Evolutionary conservation across 2,329 filamentous ascomycete genomes (phyloP), one percentile per base, ranked within the genome.

Genomic region (Elsinoe batatas): DNA sequence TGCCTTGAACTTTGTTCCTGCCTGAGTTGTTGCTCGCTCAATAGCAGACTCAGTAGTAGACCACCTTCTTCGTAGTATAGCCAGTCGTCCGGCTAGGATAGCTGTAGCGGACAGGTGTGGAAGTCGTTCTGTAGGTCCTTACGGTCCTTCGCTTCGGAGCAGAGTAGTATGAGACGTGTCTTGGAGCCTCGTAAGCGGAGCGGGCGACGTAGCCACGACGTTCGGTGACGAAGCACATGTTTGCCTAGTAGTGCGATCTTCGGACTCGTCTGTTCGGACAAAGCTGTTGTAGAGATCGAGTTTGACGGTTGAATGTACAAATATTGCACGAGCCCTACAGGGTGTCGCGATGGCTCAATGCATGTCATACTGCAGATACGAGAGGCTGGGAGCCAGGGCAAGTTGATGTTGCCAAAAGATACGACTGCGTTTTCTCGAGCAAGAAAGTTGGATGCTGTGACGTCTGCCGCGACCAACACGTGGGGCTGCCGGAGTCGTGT

Each of bases 141-240:
- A 51, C 33, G 17, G 33, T 36, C 47, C 47, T 20, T 10, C 15
- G 32, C 17, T 17, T 37, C 2, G 47, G 47, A 2, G 47, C 47
- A 3, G 47, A 51, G 47, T 51, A 51, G 47, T 51, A 51, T 3
- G 47, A 51, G 33, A 37, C 47, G 47, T 51, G 47, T 33, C 47
- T 20, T n/a, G 47, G 47, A 3, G 47, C 8, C 17, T 51, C 47
- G 17, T 51, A 51, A 33, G 18, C 47, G 11, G 32, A 36, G 47
- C 18, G 47, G 18, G 32, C 11, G 47, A 51, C 47, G 33, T 51
- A 38, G 35, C 47, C 47, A 33, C 47, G 47, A 20, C 47, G 47
- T 51, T 51, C 47, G 47, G 47, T 51, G 47, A 51, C 17, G 47
- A 51, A 33, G 18, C 47, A 51, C 47, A 51, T 51, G 26, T 15